Conservation (phyloP, 1,284 basidiomycete species). For the Coniferiporia sulphurascens region DNA sequence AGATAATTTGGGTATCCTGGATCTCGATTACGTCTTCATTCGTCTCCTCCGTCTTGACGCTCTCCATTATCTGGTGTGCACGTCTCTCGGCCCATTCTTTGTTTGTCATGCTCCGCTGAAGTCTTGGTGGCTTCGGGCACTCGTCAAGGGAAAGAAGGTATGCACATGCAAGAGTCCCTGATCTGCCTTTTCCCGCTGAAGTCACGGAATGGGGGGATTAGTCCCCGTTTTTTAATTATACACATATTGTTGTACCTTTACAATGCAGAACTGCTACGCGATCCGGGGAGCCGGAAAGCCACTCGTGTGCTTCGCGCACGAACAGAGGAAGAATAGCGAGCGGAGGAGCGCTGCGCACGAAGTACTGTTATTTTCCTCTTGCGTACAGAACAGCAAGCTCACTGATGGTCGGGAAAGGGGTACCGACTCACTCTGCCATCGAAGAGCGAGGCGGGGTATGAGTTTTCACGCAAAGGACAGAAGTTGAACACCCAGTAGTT, state of each 20-base stretch:
- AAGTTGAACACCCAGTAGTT: conserved; percentile 89
- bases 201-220: conserved; percentile 1
- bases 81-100: conserved; percentile 45
- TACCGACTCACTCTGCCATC: conserved; percentile 74
- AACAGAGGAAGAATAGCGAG: conserved; percentile 75
- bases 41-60: conserved; percentile 23
- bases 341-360: conserved; percentile 64
- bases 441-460: conserved; percentile 58
- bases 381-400: conserved; percentile 24
- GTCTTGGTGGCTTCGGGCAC: conserved; percentile 41
- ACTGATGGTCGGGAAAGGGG: conserved; percentile 89
- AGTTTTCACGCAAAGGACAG: conserved; percentile 72
- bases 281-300: conserved; percentile 65
- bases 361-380: conserved; percentile 14
- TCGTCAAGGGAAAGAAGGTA: conserved; percentile 65
- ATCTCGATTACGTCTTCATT: conserved; percentile 34
- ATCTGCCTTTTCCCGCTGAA: conserved; percentile 75
- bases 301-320: conserved; percentile 74
- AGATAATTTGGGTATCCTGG: conserved; percentile 26
- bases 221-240: neutral
- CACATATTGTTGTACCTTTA: conserved; percentile 52
- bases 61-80: conserved; percentile 45
- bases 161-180: conserved; percentile 76
- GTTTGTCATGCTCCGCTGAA: conserved; percentile 42
- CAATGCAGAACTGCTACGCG: conserved; percentile 84